These are phyloP conservation scores for Colletotrichum sp. DNA, from an alignment of 2,329 filamentous ascomycete species.

Conservation along the genomic window DNA sequence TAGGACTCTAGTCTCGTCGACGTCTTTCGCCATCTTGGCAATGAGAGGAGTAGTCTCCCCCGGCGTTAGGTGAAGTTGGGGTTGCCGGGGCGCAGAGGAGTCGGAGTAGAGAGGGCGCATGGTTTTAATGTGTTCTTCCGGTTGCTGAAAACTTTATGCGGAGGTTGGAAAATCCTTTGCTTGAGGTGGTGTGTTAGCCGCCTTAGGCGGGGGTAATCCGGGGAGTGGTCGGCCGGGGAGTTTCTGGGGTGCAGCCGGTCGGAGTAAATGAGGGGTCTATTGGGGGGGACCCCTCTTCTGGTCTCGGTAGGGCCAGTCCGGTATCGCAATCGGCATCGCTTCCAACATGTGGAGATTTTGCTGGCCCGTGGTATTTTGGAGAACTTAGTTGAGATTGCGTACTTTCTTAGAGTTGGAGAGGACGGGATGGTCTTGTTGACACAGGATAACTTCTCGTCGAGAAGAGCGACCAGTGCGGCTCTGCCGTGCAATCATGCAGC, in stretches of 20 bases:
- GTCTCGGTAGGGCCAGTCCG: not conserved
- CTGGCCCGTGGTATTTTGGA: not conserved
- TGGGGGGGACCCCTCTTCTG: not conserved
- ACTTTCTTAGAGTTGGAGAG: not conserved
- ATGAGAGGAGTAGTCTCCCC: not conserved
- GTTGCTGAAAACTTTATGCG: not conserved
- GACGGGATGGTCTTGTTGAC: not conserved
- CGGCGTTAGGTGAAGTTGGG: not conserved
- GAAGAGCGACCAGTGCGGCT: not conserved
- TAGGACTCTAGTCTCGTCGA: not conserved
- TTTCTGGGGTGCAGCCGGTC: not conserved
- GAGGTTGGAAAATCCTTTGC: not conserved
- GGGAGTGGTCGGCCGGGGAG: not conserved
- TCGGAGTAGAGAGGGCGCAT: not conserved
- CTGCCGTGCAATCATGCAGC: not conserved
- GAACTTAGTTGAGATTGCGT: not conserved
- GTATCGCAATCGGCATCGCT: not conserved
- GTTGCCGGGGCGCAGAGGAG: not conserved
- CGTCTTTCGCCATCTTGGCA: not conserved
- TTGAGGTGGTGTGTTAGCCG: not conserved
- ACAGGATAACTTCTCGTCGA: not conserved
- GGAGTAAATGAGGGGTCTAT: not conserved
- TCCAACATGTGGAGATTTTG: not conserved
- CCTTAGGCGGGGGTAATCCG: not conserved
- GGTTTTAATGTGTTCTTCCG: not conserved